Evolutionary conservation across 768 basidiomycete species (phyloP).

Genomic region (Daedaleopsis sinensis): DNA sequence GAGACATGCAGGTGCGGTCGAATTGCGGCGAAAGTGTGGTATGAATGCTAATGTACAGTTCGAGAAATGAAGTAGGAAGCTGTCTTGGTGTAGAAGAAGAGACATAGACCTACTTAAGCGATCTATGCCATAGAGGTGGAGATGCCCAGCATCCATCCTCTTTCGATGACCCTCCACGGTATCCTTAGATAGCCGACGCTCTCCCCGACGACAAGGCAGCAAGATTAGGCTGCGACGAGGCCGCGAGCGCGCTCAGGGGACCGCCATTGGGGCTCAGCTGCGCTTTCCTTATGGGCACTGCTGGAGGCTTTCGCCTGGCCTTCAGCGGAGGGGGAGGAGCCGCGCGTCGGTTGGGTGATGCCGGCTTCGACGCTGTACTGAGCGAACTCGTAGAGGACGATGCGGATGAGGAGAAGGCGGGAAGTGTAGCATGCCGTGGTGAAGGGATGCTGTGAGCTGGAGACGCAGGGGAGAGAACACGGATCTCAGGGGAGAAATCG

Average conservation of each 20-base stretch:
- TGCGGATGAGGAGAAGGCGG: slow-evolving; percentile 11
- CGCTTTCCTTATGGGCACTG: slow-evolving; percentile 46
- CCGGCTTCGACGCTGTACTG: slow-evolving; percentile 7
- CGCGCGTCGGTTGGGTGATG: slow-evolving; percentile 35
- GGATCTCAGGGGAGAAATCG: slow-evolving; percentile 23
- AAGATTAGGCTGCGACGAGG: slow-evolving; percentile 15
- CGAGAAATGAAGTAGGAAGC: no score
- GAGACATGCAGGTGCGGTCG: background rate
- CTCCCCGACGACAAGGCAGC: slow-evolving; percentile 8
- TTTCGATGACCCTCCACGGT: background rate
- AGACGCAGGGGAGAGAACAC: slow-evolving; percentile 35
- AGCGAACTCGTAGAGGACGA: slow-evolving; percentile 16
- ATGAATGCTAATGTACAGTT: no score
- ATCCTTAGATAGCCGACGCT: slow-evolving; percentile 5
- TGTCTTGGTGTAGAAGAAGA: no score
- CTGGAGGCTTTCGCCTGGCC: slow-evolving; percentile 67
- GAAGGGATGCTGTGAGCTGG: slow-evolving; percentile 10
- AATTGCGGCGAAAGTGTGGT: no score
- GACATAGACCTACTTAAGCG: background rate
- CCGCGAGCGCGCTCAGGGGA: slow-evolving; percentile 10
- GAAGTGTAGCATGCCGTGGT: slow-evolving; percentile 4
- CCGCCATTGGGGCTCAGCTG: slow-evolving; percentile 5
- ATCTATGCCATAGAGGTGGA: background rate
- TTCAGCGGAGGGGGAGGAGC: slow-evolving; percentile 72
- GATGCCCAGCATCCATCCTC: background rate